Conservation (phyloP, 1,139 yeast genomes). For the Suhomyces wounanorum region DNA sequence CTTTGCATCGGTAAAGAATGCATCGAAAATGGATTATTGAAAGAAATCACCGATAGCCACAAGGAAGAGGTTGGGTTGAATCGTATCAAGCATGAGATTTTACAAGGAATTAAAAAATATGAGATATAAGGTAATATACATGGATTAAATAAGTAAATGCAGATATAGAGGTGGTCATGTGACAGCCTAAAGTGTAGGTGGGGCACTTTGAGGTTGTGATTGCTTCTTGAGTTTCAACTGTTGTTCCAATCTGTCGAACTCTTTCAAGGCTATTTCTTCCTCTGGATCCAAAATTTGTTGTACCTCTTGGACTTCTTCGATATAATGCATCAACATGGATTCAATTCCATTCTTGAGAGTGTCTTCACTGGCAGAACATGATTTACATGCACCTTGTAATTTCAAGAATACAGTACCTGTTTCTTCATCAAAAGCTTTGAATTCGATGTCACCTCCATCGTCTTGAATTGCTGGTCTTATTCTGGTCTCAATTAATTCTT, state of each 20-base stretch:
- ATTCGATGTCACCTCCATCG: slow-evolving; percentile 83
- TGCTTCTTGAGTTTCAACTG: slow-evolving; percentile 26
- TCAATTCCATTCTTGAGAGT: slow-evolving; percentile 82
- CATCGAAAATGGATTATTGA: slow-evolving; percentile 40
- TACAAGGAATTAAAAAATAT: slow-evolving; percentile 14
- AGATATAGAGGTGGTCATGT: neutral
- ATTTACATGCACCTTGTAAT: slow-evolving; percentile 80
- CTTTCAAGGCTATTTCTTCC: slow-evolving; percentile 57
- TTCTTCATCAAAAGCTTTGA: slow-evolving; percentile 66
- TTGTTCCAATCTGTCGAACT: slow-evolving; percentile 68
- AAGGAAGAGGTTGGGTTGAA: slow-evolving; percentile 24
- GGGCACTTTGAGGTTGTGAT: slow-evolving; percentile 22
- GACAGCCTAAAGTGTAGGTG: slow-evolving; percentile 32
- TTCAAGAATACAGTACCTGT: slow-evolving; percentile 72
- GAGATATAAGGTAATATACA: slow-evolving; percentile 9
- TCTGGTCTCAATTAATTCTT: slow-evolving; percentile 60
- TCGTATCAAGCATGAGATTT: slow-evolving; percentile 22
- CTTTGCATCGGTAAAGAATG: slow-evolving; percentile 39
- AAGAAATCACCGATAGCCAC: slow-evolving; percentile 32
- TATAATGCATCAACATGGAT: slow-evolving; percentile 80
- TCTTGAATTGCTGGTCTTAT: slow-evolving; percentile 71
- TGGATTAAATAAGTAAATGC: slow-evolving; percentile 10
- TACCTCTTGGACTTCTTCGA: slow-evolving; percentile 78
- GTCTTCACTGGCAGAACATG: slow-evolving; percentile 75
- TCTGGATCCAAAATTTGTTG: slow-evolving; percentile 60